phyloP scores from a whole-genome alignment of 306 rosid genomes.

The Castanospermum australe region DNA sequence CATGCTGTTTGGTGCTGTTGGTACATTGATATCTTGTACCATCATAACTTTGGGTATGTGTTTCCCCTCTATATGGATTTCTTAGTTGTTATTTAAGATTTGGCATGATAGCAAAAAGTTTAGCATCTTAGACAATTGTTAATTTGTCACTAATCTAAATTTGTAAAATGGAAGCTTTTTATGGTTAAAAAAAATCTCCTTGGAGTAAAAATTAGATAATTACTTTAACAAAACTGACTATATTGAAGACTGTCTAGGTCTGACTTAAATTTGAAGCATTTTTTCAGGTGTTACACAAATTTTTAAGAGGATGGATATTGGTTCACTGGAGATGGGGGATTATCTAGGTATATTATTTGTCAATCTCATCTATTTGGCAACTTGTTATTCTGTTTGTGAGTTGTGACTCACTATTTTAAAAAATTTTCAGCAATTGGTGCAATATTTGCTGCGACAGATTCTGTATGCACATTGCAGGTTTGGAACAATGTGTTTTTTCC shows the following conservation, averaged over 20 bases:
- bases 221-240: not conserved
- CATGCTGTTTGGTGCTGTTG: constrained; percentile 84
- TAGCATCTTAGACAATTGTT: not conserved
- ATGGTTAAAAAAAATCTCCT: not conserved
- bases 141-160: not conserved
- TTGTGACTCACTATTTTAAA: constrained; percentile 16
- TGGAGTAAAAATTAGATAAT: not conserved
- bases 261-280: constrained; percentile 42
- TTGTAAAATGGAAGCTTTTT: not conserved
- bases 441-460: constrained; percentile 97
- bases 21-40: constrained; percentile 76
- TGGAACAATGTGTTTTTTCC: constrained; percentile 14
- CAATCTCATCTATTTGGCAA: not conserved
- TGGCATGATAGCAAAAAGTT: not conserved
- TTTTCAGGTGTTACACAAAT: constrained; percentile 65
- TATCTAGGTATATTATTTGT: constrained; percentile 58
- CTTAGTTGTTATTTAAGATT: not conserved
- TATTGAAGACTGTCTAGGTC: not conserved
- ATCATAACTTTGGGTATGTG: constrained; percentile 76
- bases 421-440: constrained; percentile 82
- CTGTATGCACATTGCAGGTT: constrained; percentile 99
- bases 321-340: constrained; percentile 68
- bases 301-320: constrained; percentile 74
- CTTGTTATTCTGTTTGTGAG: constrained; percentile 17
- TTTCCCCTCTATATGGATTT: constrained; percentile 10